Base-by-base conservation (phyloP, 352 stramenopile genomes). In the Phytophthora capsici region DNA sequence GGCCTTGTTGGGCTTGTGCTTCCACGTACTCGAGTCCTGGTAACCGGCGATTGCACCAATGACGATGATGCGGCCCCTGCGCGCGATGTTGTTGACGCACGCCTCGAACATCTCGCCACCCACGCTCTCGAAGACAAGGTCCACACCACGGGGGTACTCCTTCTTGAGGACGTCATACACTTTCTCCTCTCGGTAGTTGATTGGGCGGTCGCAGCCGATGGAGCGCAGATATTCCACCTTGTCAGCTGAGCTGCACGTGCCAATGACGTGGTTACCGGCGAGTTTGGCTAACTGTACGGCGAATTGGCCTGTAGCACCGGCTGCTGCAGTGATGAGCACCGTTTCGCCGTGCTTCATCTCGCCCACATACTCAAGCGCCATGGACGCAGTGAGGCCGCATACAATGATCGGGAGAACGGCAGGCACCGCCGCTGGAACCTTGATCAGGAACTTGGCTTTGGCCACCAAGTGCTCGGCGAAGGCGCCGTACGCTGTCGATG, bases 121-220 rank as follows among this genome's bases (percentile, higher is more conserved):
- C 30, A 89, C 73, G 9, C 66, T 84, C 63, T 89, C 81, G 37
- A 89, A 90, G 10, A 90, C 84, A 49, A 92, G 76, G 41, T 92
- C 67, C 6, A 92, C 58, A 4, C 79, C 79, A 36, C 86, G 80
- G 20, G 80, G 79, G 71, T 93, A 82, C 80, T 90, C 82, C 12
- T 73, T 82, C 77, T 88, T 83, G 9, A 90, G 66, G 73, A 86
- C 76, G 23, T 82, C 56, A 34, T 48, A 60, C 20, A 89, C 57
- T 30, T 77, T 78, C 46, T 91, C 80, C 67, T 93, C 81, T 17
- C 75, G 91, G 76, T 97, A 97, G 66, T 96, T 90, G 45, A 97
- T 90, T 60, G 95, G 75, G 38, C 89, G 83, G 58, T 94, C 82
- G 38, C 70, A 84, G 48, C 84, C 89, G 13, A 91, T 68, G 25